These are phyloP conservation scores for Ceratobasidium sp. DNA, from an alignment of 1,284 basidiomycete genomes.

Conservation along the genomic window DNA sequence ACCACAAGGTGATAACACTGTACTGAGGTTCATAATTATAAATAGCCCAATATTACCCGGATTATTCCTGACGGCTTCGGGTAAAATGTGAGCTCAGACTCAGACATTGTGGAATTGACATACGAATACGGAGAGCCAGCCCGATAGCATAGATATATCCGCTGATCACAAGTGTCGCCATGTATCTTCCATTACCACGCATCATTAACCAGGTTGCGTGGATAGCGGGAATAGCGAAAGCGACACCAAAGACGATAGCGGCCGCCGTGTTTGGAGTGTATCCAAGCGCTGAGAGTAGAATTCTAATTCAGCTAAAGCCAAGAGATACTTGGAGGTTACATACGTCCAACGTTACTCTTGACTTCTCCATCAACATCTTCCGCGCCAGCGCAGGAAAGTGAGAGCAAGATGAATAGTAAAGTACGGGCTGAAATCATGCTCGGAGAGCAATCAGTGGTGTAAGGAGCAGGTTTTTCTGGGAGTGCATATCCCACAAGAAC, in stretches of 20 bases:
- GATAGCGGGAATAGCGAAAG: background rate
- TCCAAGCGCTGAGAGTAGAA: background rate
- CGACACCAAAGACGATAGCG: background rate
- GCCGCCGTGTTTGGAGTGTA: slow-evolving; percentile 10
- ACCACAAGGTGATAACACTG: slow-evolving; percentile 20
- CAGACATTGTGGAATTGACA: background rate
- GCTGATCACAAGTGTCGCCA: slow-evolving; percentile 1
- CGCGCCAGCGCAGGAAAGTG: too few species aligned
- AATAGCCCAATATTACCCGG: background rate
- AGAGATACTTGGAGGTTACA: too few species aligned
- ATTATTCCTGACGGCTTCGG: background rate
- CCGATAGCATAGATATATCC: slow-evolving; percentile 2
- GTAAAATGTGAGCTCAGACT: background rate
- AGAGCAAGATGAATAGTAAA: too few species aligned
- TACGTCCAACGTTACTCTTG: too few species aligned
- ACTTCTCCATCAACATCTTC: too few species aligned
- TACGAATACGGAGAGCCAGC: slow-evolving; percentile 17
- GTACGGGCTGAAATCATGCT: too few species aligned
- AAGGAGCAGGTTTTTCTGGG: too few species aligned
- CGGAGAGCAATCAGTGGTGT: too few species aligned
- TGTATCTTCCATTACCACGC: background rate
- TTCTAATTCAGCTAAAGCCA: too few species aligned
- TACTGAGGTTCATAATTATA: slow-evolving; percentile 16
- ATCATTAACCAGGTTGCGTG: background rate
- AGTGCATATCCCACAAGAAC: too few species aligned